Conservation (phyloP, 225 moss, liverwort and hornwort species). For the Ulota crispa region DNA sequence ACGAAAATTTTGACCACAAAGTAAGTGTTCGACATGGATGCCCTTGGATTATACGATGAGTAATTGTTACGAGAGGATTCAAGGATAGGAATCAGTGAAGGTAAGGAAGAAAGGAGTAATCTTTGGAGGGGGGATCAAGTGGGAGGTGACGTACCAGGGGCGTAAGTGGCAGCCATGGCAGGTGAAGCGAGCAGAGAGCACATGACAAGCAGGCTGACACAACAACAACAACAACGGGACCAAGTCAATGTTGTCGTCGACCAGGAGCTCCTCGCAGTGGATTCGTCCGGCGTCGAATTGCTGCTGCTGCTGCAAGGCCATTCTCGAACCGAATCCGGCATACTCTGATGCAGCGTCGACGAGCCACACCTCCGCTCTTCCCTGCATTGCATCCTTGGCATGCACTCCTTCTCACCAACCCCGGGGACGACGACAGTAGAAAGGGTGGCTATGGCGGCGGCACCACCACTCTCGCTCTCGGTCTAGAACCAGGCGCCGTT, state of each 20-base stretch:
- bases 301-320: constrained; percentile 6
- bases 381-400: constrained; percentile 44
- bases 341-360: neutral
- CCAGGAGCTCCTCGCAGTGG: neutral
- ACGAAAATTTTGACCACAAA: neutral
- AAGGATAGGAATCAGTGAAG: neutral
- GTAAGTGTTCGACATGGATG: neutral
- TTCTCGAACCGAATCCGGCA: neutral
- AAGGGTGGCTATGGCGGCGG: neutral
- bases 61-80: neutral
- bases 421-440: neutral
- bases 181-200: constrained; percentile 16
- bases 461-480: neutral
- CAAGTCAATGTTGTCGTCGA: neutral
- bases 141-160: constrained; percentile 32
- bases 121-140: neutral
- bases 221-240: neutral
- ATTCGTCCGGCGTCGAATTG: neutral
- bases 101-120: neutral
- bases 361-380: constrained; percentile 20
- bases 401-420: neutral
- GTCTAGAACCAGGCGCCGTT: neutral
- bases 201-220: constrained; percentile 11
- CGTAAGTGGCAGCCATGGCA: constrained; percentile 42
- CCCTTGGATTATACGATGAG: neutral